Conservation (phyloP, 768 basidiomycete genomes). For the Hydnum rufescens region DNA sequence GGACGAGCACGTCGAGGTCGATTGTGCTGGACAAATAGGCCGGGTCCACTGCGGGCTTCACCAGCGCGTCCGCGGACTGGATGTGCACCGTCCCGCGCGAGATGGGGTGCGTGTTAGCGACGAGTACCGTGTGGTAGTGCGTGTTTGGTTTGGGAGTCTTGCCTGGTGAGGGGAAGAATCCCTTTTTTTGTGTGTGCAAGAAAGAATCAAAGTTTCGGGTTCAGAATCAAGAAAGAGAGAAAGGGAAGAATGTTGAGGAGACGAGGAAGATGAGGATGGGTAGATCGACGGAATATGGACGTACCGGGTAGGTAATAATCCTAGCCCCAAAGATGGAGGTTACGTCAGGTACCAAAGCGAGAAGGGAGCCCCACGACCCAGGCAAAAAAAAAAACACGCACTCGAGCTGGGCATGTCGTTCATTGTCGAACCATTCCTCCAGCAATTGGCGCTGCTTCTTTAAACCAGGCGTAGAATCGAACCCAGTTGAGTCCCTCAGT, state of each 20-base stretch:
- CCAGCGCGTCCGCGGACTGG: constrained; percentile 1
- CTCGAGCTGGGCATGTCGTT: not conserved
- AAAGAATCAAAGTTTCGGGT: too few species aligned
- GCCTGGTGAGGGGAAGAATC: not conserved
- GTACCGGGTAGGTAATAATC: not conserved
- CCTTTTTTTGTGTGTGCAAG: too few species aligned
- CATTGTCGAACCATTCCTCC: constrained; percentile 5
- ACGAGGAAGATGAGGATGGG: too few species aligned
- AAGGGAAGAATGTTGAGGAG: not conserved
- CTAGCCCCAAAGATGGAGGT: too few species aligned
- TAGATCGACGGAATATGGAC: not conserved
- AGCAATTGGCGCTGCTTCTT: constrained; percentile 1
- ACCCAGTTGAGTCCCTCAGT: not conserved
- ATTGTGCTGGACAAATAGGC: constrained; percentile 7
- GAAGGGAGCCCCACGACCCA: too few species aligned
- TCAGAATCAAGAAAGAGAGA: not conserved
- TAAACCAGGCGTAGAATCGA: not conserved
- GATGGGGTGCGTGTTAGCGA: not conserved
- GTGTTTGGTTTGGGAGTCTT: not conserved
- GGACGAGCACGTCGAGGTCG: constrained; percentile 8
- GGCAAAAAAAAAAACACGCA: not conserved
- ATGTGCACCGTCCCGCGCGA: constrained; percentile 4
- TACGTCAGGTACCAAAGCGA: too few species aligned
- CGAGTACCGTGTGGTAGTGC: not conserved
- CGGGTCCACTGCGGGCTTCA: constrained; percentile 8